These are phyloP conservation scores for Ophiostoma sp. DNA, from an alignment of 2,329 filamentous ascomycete species.

Conservation along the genomic window DNA sequence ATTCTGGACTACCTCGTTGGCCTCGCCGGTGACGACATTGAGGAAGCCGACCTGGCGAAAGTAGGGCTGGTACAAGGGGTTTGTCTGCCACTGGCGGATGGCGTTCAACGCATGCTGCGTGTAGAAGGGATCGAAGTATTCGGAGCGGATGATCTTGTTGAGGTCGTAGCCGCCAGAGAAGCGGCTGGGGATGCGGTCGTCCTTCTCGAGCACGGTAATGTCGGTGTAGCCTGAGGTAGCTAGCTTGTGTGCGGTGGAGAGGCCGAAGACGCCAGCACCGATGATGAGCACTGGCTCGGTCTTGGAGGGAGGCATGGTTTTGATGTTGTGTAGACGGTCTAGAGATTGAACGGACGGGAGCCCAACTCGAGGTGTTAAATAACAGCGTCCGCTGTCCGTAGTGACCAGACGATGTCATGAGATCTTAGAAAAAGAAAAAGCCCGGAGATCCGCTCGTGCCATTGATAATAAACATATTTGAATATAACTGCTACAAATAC, in stretches of 20 bases:
- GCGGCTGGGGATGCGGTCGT: conserved; percentile 40
- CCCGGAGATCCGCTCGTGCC: too few relatives aligned
- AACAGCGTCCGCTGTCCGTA: too few relatives aligned
- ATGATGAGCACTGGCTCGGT: conserved; percentile 1
- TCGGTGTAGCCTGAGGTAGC: conserved; percentile 40
- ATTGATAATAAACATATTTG: too few relatives aligned
- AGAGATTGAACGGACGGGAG: too few relatives aligned
- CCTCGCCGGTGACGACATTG: conserved; percentile 10
- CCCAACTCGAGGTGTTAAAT: too few relatives aligned
- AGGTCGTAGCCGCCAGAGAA: conserved; percentile 53
- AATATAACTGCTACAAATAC: too few relatives aligned
- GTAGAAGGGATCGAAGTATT: conserved; percentile 55
- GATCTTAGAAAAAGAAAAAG: too few relatives aligned
- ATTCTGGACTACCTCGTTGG: neutral
- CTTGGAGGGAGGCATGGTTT: too few relatives aligned
- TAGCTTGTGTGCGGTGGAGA: conserved; percentile 46
- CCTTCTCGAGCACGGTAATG: conserved; percentile 44
- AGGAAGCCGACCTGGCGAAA: conserved; percentile 18
- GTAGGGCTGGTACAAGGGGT: conserved; percentile 17
- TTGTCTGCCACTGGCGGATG: conserved; percentile 17
- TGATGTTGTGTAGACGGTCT: too few relatives aligned
- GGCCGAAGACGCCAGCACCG: conserved; percentile 41
- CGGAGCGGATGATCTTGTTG: conserved; percentile 56
- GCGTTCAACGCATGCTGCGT: conserved; percentile 44
- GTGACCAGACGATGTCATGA: too few relatives aligned